Conservation (phyloP, 2,329 filamentous ascomycete species). For the Trichoderma sp. region DNA sequence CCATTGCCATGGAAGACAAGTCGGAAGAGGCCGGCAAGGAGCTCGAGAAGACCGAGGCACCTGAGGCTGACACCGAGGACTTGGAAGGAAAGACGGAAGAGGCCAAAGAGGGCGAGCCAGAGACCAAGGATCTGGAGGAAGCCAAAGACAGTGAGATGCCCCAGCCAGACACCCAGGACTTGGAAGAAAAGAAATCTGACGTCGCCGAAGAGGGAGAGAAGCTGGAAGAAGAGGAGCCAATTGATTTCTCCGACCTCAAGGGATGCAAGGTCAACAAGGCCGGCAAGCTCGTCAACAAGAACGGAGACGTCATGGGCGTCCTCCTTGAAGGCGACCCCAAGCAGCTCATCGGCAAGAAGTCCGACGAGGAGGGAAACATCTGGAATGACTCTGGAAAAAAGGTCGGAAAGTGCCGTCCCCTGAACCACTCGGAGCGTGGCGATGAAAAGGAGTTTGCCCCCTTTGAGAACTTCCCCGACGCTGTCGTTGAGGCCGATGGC, state of each 20-base stretch:
- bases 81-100: neutral
- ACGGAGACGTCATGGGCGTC: constrained; percentile 61
- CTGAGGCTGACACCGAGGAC: neutral
- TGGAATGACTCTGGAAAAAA: constrained; percentile 72
- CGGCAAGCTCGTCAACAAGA: constrained; percentile 60
- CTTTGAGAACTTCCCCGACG: constrained; percentile 63
- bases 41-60: neutral
- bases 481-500: constrained; percentile 57
- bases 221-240: constrained; percentile 34
- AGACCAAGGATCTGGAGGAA: neutral
- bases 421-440: constrained; percentile 57
- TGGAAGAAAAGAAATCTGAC: neutral
- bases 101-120: neutral
- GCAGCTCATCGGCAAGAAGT: constrained; percentile 65
- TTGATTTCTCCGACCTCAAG: constrained; percentile 56
- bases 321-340: constrained; percentile 66
- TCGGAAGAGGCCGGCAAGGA: constrained; percentile 6
- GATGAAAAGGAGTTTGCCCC: constrained; percentile 53
- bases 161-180: neutral
- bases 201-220: constrained; percentile 26
- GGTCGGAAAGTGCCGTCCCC: constrained; percentile 67
- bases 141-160: too few species aligned
- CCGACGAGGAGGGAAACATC: constrained; percentile 69
- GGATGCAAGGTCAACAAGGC: constrained; percentile 62
- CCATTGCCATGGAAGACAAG: constrained; percentile 19